A percentile compares a stretch with the other conserved stretches of the same genome.
These are phyloP conservation scores for Penicillium chermesinum DNA, from an alignment of 495 filamentous ascomycete species.

Conservation along the genomic window DNA sequence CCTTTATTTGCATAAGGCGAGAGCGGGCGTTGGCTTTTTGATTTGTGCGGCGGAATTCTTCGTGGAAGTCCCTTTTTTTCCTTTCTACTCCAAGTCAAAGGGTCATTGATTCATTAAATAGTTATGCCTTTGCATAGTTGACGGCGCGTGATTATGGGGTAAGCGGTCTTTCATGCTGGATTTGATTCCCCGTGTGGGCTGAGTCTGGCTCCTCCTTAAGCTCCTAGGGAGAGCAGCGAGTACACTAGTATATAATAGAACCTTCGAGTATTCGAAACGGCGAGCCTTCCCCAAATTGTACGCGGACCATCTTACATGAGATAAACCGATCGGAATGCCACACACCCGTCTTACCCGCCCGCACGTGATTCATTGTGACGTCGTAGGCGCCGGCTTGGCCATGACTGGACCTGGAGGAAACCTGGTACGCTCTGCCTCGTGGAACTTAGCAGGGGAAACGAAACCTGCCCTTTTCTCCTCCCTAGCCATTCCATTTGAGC, in stretches of 20 bases:
- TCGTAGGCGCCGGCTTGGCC: background rate
- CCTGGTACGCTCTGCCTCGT: background rate
- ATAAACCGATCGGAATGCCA: background rate
- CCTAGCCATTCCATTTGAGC: background rate
- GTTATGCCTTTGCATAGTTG: constrained; percentile 8
- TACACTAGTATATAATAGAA: constrained; percentile 26
- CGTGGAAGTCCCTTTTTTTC: background rate
- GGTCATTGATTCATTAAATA: background rate
- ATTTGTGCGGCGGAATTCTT: background rate
- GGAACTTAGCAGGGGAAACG: background rate
- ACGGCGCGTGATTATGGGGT: constrained; percentile 5
- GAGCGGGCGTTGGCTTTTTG: constrained; percentile 25
- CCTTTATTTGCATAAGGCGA: constrained; percentile 31
- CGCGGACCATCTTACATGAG: too few relatives aligned
- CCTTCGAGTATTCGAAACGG: too few relatives aligned
- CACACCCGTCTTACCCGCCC: background rate
- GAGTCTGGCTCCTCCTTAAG: constrained; percentile 3
- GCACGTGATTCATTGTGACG: background rate
- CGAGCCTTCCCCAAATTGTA: too few relatives aligned
- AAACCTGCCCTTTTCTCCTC: background rate
- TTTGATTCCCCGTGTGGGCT: constrained; percentile 5
- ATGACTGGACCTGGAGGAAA: background rate
- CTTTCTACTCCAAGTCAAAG: background rate
- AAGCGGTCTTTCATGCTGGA: constrained; percentile 5
- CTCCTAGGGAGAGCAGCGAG: constrained; percentile 1